Base-by-base conservation (phyloP, 768 basidiomycete genomes). In the Trametes sanguinea region DNA sequence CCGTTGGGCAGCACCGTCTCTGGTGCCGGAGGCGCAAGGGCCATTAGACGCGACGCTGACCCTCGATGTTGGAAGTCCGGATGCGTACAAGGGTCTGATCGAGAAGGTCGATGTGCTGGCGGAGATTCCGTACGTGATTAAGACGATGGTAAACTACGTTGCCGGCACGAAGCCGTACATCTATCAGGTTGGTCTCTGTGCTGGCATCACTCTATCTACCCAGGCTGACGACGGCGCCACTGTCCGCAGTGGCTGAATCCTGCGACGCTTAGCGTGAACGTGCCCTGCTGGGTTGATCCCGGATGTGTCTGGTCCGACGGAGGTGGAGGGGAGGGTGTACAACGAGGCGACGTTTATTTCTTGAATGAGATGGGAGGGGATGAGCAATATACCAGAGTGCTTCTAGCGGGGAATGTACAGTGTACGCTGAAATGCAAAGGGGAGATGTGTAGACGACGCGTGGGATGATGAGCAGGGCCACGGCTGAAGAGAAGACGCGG, bases 61-160 rank as follows among this genome's bases (percentile, higher is more conserved):
- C 22, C 76, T 82, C 37, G 83, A 87, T 59, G 75, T 94, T 47
- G 88, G 91, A 29, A 72, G 76, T 52, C 76, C 84, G 30, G 74
- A 77, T 57, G 72, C 76, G n/a, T 85, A 86, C 13, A 85, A 84
- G 42, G 94, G 93, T 0, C 77, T 97, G 67, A 82, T 95, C 53
- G 92, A 94, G 74, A 95, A 96, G 75, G 92, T 98, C 30, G 95
- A 99, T 69, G 87, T 98, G 2, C 83, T 99, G 8, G 95, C 91
- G 5, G 95, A 99, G 78, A 92, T 97, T 65, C 97, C 97, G 10
- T 87, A 89, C 62, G 86, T 96, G 57, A 77, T 99, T 73, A 94
- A 94, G 79, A 86, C 94, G 74, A 89, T 94, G 63, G 87, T 99
- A 66, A 93, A 89, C 70, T 96, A 96, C 69, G 94, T 94, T 40